Evolutionary conservation across 495 filamentous ascomycete genomes (phyloP).

Genomic region (Hamigera avellanea): DNA sequence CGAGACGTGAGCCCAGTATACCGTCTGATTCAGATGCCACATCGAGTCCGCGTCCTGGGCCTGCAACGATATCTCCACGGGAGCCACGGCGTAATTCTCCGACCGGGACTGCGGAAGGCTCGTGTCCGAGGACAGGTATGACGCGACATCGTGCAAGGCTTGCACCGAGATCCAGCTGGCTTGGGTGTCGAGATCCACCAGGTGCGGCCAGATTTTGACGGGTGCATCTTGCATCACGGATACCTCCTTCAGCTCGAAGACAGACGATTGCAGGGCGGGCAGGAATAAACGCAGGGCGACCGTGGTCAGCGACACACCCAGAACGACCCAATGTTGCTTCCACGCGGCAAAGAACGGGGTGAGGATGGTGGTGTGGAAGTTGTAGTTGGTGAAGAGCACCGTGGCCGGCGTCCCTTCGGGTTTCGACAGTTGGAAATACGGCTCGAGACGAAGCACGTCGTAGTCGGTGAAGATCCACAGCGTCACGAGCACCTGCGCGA

Average conservation of each 20-base stretch:
- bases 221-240: conserved; percentile 10
- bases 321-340: conserved; percentile 26
- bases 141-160: conserved; percentile 9
- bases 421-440: conserved; percentile 27
- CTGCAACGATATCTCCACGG: conserved; percentile 22
- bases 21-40: conserved; percentile 26
- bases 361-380: conserved; percentile 29
- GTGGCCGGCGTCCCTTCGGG: conserved; percentile 25
- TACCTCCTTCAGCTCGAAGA: conserved; percentile 26
- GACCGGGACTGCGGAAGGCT: conserved; percentile 18
- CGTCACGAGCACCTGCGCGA: conserved; percentile 21
- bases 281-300: conserved; percentile 26
- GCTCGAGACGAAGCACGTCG: conserved; percentile 30
- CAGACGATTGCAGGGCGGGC: conserved; percentile 24
- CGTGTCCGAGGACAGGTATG: too few relatives aligned
- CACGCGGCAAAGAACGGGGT: conserved; percentile 26
- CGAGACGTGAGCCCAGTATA: conserved; percentile 25
- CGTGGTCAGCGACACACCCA: conserved; percentile 23
- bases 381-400: conserved; percentile 32
- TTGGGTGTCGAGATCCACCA: conserved; percentile 21
- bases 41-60: conserved; percentile 13
- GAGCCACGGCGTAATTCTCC: conserved; percentile 20
- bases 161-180: conserved; percentile 26
- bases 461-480: conserved; percentile 31
- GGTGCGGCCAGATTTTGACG: conserved; percentile 23